Base-by-base conservation (phyloP, 1,284 basidiomycete genomes). In the Trichosporon sp. region DNA sequence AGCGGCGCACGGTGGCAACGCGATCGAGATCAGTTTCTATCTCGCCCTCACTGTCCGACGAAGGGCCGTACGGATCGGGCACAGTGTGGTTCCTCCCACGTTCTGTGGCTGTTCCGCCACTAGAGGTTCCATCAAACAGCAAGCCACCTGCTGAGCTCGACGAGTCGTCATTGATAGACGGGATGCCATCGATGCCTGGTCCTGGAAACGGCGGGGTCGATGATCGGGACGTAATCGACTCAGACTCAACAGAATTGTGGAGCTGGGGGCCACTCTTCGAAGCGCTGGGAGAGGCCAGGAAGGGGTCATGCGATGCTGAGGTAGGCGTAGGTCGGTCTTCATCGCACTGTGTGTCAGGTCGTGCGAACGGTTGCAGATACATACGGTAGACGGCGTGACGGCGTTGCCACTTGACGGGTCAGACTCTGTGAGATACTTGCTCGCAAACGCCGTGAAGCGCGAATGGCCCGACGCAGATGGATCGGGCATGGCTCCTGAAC, bases 161-260 rank as follows among this genome's bases (percentile, higher is more conserved):
- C 2, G 1, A 68, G 68, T 38, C 68, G 2, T 54, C 56, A 19
- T 59, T 65, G n/a, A 82, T 79, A 54, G 79, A 78, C 10, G 81
- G 81, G 32, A 83, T 78, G 8, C 71, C 77, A 4, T 78, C 77
- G 32, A 83, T 77, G 12, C 81, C 81, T 4, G 76, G 73, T 19
- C 81, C 81, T 2, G 81, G 81, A 64, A 77, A 81, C 5, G 81
- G 81, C 3, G 80, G 80, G 5, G 81, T 83, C 7, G 74, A 67
- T 7, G 73, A 31, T 0, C 75, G 77, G 19, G 79, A 78, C 0
- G 73, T 76, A 0, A 74, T 75, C 11, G 78, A 68, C 7, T 48
- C 71, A 11, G 78, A 78, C 4, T 73, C 66, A 10, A 76, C 78
- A 1, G 76, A 78, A 4, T 77, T 78, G 7, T 73, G 70, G 0